Evolutionary conservation across 2,329 filamentous ascomycete species (phyloP).

Genomic region (Teratosphaeria destructans): DNA sequence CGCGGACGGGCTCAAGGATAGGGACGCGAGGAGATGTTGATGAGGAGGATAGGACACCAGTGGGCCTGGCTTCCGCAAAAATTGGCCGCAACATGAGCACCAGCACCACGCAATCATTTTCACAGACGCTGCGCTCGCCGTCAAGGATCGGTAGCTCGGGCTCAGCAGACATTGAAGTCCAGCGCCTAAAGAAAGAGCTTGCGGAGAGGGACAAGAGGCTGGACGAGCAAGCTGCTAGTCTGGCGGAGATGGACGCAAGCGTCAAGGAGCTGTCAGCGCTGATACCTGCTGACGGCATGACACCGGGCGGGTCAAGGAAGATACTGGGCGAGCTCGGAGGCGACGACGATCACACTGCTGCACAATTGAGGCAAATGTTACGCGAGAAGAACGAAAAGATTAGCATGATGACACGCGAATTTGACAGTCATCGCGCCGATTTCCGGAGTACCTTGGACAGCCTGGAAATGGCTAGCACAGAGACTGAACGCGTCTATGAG

Average conservation of each 20-base stretch:
- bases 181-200: constrained; percentile 60
- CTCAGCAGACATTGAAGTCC: constrained; percentile 58
- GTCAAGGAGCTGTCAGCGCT: constrained; percentile 70
- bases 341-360: constrained; percentile 11
- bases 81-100: constrained; percentile 27
- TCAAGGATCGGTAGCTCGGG: constrained; percentile 27
- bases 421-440: constrained; percentile 87
- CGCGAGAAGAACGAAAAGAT: constrained; percentile 97
- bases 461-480: constrained; percentile 84
- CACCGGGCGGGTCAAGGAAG: constrained; percentile 25
- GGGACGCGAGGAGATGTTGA: constrained; percentile 30
- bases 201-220: constrained; percentile 78
- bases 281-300: constrained; percentile 45
- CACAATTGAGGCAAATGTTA: constrained; percentile 67
- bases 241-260: constrained; percentile 83
- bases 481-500: constrained; percentile 94
- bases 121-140: constrained; percentile 23
- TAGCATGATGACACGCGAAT: constrained; percentile 81
- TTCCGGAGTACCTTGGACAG: constrained; percentile 96
- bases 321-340: constrained; percentile 53
- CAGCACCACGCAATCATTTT: constrained; percentile 31
- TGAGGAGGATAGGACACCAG: constrained; percentile 25
- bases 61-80: constrained; percentile 25
- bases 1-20: constrained; percentile 36
- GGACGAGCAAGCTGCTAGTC: constrained; percentile 71